These are phyloP conservation scores for Neoscytalidium dimidiatum DNA, from an alignment of 2,329 filamentous ascomycete species.

Conservation along the genomic window DNA sequence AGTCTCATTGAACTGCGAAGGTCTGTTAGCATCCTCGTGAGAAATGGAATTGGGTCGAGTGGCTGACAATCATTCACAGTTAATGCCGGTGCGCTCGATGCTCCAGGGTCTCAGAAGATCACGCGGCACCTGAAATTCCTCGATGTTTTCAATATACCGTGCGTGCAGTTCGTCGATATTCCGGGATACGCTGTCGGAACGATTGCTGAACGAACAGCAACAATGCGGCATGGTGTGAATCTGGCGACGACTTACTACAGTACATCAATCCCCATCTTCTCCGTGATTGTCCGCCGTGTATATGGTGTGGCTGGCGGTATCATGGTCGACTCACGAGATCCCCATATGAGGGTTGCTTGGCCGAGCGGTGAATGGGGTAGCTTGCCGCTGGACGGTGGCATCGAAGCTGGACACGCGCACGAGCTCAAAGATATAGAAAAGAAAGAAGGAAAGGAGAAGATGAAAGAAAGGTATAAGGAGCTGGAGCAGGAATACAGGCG, in stretches of 20 bases:
- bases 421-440: conserved; percentile 59
- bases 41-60: accelerated
- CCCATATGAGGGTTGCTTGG: conserved; percentile 64
- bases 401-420: conserved; percentile 64
- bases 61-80: conserved; percentile 31
- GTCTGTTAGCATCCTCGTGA: conserved; percentile 12
- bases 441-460: conserved; percentile 50
- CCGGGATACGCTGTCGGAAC: conserved; percentile 65
- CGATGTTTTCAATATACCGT: conserved; percentile 66
- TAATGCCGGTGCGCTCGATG: conserved; percentile 63
- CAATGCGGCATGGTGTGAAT: conserved; percentile 65
- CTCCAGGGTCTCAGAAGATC: conserved; percentile 62
- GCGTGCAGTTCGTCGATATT: conserved; percentile 65
- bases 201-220: conserved; percentile 62
- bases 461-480: conserved; percentile 54
- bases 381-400: conserved; percentile 63
- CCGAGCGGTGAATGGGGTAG: conserved; percentile 65
- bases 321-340: conserved; percentile 65
- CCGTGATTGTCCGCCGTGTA: conserved; percentile 60
- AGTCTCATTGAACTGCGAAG: conserved; percentile 61
- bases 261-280: conserved; percentile 65
- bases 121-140: conserved; percentile 63
- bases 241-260: conserved; percentile 64
- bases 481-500: conserved; percentile 62
- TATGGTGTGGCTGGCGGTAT: conserved; percentile 67